Evolutionary conservation across 2,329 filamentous ascomycete species (phyloP).

Genomic region (Aaosphaeria arxii): DNA sequence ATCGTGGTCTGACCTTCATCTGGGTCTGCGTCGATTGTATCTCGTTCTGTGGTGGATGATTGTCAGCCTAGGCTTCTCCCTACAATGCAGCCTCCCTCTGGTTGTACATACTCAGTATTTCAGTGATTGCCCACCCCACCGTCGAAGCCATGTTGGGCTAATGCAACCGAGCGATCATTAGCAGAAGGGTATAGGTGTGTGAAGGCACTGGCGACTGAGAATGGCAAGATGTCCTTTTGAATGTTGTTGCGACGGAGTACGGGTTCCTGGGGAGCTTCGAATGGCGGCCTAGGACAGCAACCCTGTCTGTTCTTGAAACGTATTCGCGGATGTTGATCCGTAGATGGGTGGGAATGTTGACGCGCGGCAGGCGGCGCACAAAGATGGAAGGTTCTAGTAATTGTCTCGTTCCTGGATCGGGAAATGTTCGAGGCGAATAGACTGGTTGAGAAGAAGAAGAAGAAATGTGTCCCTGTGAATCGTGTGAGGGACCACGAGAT

Average conservation of each 20-base stretch:
- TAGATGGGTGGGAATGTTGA: no score
- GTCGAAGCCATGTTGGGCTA: conserved; percentile 37
- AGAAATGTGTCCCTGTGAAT: no score
- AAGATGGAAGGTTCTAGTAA: no score
- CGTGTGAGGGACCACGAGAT: no score
- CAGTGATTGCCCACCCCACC: conserved; percentile 34
- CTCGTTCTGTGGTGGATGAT: conserved; percentile 37
- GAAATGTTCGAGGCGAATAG: no score
- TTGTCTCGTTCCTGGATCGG: no score
- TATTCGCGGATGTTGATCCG: no score
- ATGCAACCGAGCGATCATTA: conserved; percentile 25
- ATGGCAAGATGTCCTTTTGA: conserved; percentile 13
- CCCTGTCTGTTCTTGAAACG: no score
- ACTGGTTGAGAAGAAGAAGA: no score
- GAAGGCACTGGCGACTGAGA: conserved; percentile 1
- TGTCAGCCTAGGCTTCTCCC: conserved; percentile 10
- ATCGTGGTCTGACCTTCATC: conserved; percentile 40
- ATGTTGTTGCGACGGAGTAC: conserved; percentile 7
- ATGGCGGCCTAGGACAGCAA: conserved; percentile 5
- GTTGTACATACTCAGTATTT: conserved; percentile 37
- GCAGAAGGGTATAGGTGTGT: conserved; percentile 9
- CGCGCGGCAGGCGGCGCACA: no score
- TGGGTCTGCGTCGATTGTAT: conserved; percentile 44
- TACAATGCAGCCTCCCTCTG: neutral
- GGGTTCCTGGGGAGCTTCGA: conserved; percentile 5